Evolutionary conservation across 306 rosid genomes (phyloP).

Genomic region (Abrus pulchellus): DNA sequence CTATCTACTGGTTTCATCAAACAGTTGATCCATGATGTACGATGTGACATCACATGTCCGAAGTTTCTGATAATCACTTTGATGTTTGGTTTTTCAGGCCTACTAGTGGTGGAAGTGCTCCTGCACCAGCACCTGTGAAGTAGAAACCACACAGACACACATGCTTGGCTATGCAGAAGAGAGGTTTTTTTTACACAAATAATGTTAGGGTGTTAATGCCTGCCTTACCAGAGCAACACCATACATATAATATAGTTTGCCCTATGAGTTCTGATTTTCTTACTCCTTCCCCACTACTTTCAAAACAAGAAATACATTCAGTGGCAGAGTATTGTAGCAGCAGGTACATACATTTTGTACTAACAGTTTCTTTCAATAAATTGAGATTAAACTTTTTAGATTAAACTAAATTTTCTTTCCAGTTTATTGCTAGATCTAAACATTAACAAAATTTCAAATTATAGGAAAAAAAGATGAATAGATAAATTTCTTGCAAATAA

Average conservation of each 20-base stretch:
- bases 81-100: slow-evolving; percentile 59
- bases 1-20: not conserved
- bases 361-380: too few relatives aligned
- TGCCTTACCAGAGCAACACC: slow-evolving; percentile 21
- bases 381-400: too few relatives aligned
- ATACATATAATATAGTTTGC: not conserved
- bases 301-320: not conserved
- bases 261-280: not conserved
- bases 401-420: too few relatives aligned
- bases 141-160: slow-evolving; percentile 16
- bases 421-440: too few relatives aligned
- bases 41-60: slow-evolving; percentile 2
- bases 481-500: too few relatives aligned
- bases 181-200: slow-evolving; percentile 29
- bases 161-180: slow-evolving; percentile 17
- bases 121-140: slow-evolving; percentile 47
- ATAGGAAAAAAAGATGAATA: too few relatives aligned
- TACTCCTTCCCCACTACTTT: slow-evolving; percentile 23
- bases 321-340: too few relatives aligned
- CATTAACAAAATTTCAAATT: too few relatives aligned
- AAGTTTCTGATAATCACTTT: slow-evolving; percentile 19
- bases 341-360: too few relatives aligned
- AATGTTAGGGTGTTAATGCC: slow-evolving; percentile 41
- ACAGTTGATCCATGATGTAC: not conserved
- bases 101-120: slow-evolving; percentile 70